Evolutionary conservation across 306 rosid species (phyloP), one percentile per base, ranked within the genome.

Genomic region (Amphicarpaea edgeworthii): DNA sequence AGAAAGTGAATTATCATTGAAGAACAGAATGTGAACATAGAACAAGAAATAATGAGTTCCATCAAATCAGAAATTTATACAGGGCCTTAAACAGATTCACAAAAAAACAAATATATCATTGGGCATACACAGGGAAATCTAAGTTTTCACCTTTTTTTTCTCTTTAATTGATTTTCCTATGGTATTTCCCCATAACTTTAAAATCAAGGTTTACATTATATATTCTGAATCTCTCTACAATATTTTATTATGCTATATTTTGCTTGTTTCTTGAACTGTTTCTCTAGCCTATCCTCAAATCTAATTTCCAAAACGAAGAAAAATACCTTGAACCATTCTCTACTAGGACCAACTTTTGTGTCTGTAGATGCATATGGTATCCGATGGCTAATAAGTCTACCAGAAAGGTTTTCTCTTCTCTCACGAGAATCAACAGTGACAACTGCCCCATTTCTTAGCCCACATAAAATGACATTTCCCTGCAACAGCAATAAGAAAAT

Each of bases 361-460:
- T 69, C 79, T 26, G 74, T 70, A 75, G 88, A 76, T 14, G 65
- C 19, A 59, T 75, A 50, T 30, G 87, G 81, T 59, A 87, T 86
- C 72, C 84, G 77, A 53, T 85, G 94, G 60, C 79, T 80, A 64
- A 64, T 69, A 59, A 73, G 85, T 82, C 90, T 85, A 38, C 59
- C 55, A 5, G 86, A 84, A 81, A 77, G 63, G 23, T 76, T 75
- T 24, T 58, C 89, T 61, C 58, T 82, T 83, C 78, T 90, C 81
- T 86, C 86, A 81, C 98, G 97, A 76, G 74, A 78, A 82, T 94
- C 98, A 76, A 86, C 83, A 5, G 90, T 77, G 72, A 92, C 83
- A 80, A 92, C 86, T 49, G 93, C 87, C 82, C 98, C 98, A 84
- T 94, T 90, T 90, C 98, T 87, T 58, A 94, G 93, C 71, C 98